A percentile compares a stretch with the other conserved stretches of the same genome.
phyloP scores from a whole-genome alignment of 2,329 filamentous ascomycete genomes.

The Pseudogymnoascus sp. region DNA sequence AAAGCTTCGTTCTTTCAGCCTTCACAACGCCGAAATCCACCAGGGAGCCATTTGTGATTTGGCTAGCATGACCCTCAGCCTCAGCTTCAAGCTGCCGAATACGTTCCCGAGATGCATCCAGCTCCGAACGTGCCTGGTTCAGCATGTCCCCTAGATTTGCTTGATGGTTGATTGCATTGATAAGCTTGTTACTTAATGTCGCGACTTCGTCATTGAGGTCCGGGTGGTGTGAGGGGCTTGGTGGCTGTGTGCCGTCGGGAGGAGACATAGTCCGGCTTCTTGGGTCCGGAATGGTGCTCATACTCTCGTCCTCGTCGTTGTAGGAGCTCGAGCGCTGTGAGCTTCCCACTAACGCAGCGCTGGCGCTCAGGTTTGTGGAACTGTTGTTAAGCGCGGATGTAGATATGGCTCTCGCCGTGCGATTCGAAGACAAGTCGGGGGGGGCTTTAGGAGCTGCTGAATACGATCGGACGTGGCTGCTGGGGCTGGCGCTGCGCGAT shows the following conservation, averaged over 20 bases:
- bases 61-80: slow-evolving; percentile 56
- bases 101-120: slow-evolving; percentile 64
- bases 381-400: slow-evolving; percentile 1
- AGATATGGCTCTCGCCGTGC: neutral
- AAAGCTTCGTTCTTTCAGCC: slow-evolving; percentile 56
- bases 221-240: slow-evolving; percentile 40
- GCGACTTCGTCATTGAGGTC: slow-evolving; percentile 70
- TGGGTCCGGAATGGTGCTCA: slow-evolving; percentile 64
- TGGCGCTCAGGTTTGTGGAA: neutral
- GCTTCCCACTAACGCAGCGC: neutral
- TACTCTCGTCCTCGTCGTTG: slow-evolving; percentile 48
- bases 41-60: slow-evolving; percentile 67
- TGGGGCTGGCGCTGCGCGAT: slow-evolving; percentile 3
- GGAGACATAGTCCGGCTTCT: slow-evolving; percentile 47
- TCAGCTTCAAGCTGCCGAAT: slow-evolving; percentile 60
- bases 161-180: slow-evolving; percentile 95
- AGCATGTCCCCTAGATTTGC: slow-evolving; percentile 85
- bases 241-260: slow-evolving; percentile 29
- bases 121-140: slow-evolving; percentile 72
- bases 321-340: slow-evolving; percentile 19
- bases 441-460: neutral
- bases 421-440: slow-evolving; percentile 1
- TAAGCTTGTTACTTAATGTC: slow-evolving; percentile 86
- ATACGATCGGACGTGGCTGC: neutral
- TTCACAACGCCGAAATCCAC: slow-evolving; percentile 71